Conservation (phyloP, 805 yeast species). For the Grigorovia transvaalensis region DNA sequence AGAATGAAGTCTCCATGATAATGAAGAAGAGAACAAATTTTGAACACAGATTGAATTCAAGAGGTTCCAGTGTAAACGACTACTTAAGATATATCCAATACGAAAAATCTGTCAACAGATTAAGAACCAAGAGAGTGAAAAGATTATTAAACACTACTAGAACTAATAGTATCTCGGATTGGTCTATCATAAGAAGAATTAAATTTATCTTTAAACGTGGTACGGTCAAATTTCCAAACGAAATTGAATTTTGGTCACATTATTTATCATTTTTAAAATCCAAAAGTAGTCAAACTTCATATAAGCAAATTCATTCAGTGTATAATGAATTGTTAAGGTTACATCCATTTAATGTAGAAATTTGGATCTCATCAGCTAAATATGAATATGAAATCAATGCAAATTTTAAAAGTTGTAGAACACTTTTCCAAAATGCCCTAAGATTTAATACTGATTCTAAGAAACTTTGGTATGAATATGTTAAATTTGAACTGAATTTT, state of each 20-base stretch:
- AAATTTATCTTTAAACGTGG: constrained; percentile 78
- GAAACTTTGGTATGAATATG: constrained; percentile 74
- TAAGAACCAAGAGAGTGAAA: constrained; percentile 60
- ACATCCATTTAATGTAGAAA: constrained; percentile 83
- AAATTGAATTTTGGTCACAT: constrained; percentile 65
- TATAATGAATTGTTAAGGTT: constrained; percentile 69
- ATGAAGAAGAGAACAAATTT: constrained; percentile 93
- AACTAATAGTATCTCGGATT: constrained; percentile 67
- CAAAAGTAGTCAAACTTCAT: constrained; percentile 42
- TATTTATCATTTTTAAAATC: constrained; percentile 60
- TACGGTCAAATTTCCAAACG: constrained; percentile 66
- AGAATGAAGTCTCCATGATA: constrained; percentile 69
- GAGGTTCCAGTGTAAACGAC: constrained; percentile 73
- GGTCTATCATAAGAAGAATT: constrained; percentile 77
- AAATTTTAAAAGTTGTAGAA: constrained; percentile 80
- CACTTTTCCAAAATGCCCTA: constrained; percentile 71
- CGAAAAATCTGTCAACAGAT: constrained; percentile 67
- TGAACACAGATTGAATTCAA: constrained; percentile 77
- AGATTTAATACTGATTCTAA: constrained; percentile 69
- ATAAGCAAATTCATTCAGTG: constrained; percentile 61
- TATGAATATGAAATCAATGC: constrained; percentile 86
- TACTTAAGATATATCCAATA: constrained; percentile 69
- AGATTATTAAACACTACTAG: constrained; percentile 48
- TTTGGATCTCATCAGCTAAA: constrained; percentile 92
- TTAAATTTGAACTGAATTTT: constrained; percentile 79